These are phyloP conservation scores for Tolypocladium tropicale DNA, from an alignment of 2,329 filamentous ascomycete species.

Conservation along the genomic window DNA sequence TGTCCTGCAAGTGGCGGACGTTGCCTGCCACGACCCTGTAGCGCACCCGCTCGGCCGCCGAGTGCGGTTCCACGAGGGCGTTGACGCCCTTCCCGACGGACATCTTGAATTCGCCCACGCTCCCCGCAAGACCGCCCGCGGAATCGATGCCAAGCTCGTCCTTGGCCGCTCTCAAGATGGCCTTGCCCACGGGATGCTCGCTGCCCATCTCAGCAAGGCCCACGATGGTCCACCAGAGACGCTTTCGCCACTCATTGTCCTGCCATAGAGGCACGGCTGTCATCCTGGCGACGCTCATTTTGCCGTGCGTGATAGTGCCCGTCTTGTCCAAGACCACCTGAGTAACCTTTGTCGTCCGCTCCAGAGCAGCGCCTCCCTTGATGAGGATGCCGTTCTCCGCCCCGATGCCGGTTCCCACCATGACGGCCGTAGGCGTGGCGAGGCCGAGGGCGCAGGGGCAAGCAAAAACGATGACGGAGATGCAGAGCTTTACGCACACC, in stretches of 20 bases:
- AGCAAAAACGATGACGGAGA: conserved; percentile 96
- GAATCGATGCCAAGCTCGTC: conserved; percentile 60
- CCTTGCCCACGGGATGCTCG: conserved; percentile 91
- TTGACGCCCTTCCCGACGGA: conserved; percentile 77
- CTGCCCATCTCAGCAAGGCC: conserved; percentile 93
- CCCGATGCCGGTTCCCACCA: conserved; percentile 97
- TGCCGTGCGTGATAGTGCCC: conserved; percentile 85
- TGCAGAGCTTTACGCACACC: conserved; percentile 95
- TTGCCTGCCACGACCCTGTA: conserved; percentile 83
- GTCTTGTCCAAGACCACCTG: conserved; percentile 94
- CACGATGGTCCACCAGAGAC: conserved; percentile 91
- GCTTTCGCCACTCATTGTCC: conserved; percentile 53
- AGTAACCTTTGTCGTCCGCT: conserved; percentile 81
- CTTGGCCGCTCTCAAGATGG: conserved; percentile 68
- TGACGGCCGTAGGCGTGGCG: conserved; percentile 91
- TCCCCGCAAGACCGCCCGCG: conserved; percentile 71
- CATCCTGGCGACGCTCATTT: conserved; percentile 79
- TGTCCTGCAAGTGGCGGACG: conserved; percentile 62
- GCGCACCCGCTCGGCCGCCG: conserved; percentile 54
- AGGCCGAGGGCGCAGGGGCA: conserved; percentile 95
- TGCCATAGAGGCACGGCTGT: conserved; percentile 61
- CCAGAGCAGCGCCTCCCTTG: conserved; percentile 87
- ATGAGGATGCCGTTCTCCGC: conserved; percentile 96
- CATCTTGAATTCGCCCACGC: conserved; percentile 74
- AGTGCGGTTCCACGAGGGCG: conserved; percentile 68